phyloP scores from a whole-genome alignment of 352 stramenopile genomes.

The Phytophthora agathidicida region DNA sequence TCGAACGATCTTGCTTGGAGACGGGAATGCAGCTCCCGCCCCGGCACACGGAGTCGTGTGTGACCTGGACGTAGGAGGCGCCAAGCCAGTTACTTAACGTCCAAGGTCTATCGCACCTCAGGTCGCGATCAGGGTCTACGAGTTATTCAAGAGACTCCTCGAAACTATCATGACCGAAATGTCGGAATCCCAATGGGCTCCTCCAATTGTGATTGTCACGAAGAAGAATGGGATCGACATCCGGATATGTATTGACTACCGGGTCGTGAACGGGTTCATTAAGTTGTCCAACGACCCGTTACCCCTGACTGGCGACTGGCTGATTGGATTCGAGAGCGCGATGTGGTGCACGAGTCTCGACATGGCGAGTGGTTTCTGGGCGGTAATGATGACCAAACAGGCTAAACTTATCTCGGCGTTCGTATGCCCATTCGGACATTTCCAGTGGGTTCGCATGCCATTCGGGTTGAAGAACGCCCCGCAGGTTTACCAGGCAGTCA shows the following conservation, averaged over 20 bases:
- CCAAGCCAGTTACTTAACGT: neutral
- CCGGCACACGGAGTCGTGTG: neutral
- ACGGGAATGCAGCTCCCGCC: neutral
- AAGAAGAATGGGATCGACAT: neutral
- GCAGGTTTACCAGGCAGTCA: no score
- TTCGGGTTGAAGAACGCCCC: no score
- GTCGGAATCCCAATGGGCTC: no score
- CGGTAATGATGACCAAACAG: neutral
- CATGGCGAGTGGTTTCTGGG: neutral
- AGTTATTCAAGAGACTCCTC: no score
- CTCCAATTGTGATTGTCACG: no score
- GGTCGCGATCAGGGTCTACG: neutral
- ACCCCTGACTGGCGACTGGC: neutral
- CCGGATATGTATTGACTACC: neutral
- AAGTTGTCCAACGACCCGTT: neutral
- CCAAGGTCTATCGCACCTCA: neutral
- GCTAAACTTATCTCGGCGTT: neutral
- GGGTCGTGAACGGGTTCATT: neutral
- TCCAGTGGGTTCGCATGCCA: no score
- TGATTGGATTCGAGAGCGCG: neutral
- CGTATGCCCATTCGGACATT: no score
- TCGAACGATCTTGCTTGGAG: neutral
- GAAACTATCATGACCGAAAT: no score
- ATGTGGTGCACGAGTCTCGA: neutral
- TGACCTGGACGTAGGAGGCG: neutral